Evolutionary conservation across 345 rosid species (phyloP).

Genomic region (Salix brachista): DNA sequence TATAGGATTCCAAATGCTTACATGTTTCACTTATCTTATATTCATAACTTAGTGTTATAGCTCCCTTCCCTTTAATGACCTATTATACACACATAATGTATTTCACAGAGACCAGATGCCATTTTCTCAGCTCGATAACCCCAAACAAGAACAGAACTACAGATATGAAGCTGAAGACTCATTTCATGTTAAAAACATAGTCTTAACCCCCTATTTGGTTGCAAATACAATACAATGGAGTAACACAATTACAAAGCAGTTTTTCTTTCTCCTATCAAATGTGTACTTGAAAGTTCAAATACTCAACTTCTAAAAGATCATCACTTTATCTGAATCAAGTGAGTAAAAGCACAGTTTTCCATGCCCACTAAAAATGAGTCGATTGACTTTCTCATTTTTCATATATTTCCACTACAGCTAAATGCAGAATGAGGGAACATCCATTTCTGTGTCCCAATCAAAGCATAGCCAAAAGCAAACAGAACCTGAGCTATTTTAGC

Average conservation of each 20-base stretch:
- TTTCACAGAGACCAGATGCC: background rate
- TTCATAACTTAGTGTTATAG: background rate
- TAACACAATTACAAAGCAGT: background rate
- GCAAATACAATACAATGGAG: background rate
- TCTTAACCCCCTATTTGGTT: background rate
- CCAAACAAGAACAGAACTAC: background rate
- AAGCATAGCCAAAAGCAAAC: background rate
- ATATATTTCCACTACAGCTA: background rate
- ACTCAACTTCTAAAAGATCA: background rate
- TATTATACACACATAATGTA: background rate
- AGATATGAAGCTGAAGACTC: background rate
- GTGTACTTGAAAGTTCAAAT: background rate
- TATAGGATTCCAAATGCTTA: background rate
- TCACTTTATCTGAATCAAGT: background rate
- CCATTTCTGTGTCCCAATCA: background rate
- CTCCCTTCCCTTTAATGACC: background rate
- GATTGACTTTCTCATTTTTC: background rate
- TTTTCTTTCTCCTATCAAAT: background rate
- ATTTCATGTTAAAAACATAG: background rate
- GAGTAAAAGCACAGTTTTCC: background rate
- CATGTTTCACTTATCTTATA: background rate
- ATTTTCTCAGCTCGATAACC: background rate
- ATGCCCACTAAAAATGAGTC: background rate
- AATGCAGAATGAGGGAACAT: background rate
- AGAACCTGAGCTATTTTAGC: background rate